A percentile compares a stretch with the other conserved stretches of the same genome.
Evolutionary conservation across 148 eudicot genomes (phyloP).

Genomic region (Rhododendron griersonianum): DNA sequence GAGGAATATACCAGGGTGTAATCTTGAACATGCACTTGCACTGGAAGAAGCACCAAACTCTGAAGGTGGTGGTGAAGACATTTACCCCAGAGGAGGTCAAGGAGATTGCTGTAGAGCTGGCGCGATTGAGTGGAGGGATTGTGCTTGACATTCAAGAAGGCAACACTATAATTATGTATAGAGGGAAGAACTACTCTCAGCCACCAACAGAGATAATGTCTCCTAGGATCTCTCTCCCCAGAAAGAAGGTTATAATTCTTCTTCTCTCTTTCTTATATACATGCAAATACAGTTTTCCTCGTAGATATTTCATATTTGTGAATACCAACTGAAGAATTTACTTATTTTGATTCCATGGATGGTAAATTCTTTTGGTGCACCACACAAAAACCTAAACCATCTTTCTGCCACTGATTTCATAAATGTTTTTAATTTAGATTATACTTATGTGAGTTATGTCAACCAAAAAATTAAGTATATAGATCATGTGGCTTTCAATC

Average conservation of each 20-base stretch:
- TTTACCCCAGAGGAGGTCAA: constrained; percentile 82
- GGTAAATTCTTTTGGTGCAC: neutral
- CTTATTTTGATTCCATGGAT: neutral
- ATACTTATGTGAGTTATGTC: neutral
- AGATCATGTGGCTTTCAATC: neutral
- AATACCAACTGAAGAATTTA: neutral
- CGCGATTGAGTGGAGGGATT: constrained; percentile 88
- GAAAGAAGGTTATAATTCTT: constrained; percentile 64
- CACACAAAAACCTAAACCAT: neutral
- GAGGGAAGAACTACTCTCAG: constrained; percentile 95
- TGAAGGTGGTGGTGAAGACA: constrained; percentile 81
- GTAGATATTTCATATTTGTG: neutral
- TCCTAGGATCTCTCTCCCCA: constrained; percentile 72
- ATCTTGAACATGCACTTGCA: constrained; percentile 97
- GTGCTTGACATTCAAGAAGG: constrained; percentile 87
- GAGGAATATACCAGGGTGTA: constrained; percentile 93
- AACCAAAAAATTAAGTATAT: neutral
- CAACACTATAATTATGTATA: constrained; percentile 80
- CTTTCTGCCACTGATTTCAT: neutral
- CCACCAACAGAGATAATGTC: constrained; percentile 99
- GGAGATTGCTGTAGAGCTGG: constrained; percentile 86
- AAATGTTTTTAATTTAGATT: neutral
- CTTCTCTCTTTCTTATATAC: neutral
- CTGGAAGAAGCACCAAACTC: constrained; percentile 96
- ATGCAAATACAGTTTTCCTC: neutral